A percentile compares a stretch with the other conserved stretches of the same genome.
Evolutionary conservation across 176 grass and related monocot species (phyloP).

Genomic region (Aegilops longissima): DNA sequence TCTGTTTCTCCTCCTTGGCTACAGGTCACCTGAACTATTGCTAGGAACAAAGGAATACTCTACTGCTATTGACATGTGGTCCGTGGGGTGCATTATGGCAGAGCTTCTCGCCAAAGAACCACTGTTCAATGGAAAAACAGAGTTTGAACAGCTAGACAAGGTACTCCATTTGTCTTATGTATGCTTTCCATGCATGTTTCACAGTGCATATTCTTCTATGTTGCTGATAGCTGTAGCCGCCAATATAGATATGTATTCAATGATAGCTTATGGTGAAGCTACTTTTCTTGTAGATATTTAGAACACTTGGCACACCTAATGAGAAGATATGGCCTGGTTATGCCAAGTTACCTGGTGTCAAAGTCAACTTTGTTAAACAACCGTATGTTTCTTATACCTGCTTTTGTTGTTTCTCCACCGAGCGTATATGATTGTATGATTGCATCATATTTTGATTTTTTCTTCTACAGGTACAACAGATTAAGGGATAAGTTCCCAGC

Average conservation of each 20-base stretch:
- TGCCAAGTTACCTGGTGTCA: slow-evolving; percentile 82
- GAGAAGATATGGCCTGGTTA: slow-evolving; percentile 97
- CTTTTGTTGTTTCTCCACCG: slow-evolving; percentile 5
- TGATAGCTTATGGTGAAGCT: slow-evolving; percentile 35
- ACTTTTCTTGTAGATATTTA: slow-evolving; percentile 83
- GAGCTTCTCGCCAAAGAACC: slow-evolving; percentile 98
- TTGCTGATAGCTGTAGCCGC: neutral
- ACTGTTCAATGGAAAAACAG: slow-evolving; percentile 85
- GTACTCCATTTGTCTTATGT: slow-evolving; percentile 33
- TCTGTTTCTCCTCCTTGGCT: slow-evolving; percentile 31
- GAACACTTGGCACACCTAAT: slow-evolving; percentile 88
- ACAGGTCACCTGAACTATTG: slow-evolving; percentile 90
- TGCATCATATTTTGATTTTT: neutral
- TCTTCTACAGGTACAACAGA: slow-evolving; percentile 67
- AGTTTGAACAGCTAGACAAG: slow-evolving; percentile 96
- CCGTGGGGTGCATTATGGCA: slow-evolving; percentile 97
- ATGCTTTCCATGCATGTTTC: neutral
- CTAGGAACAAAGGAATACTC: slow-evolving; percentile 96
- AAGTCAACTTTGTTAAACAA: slow-evolving; percentile 92
- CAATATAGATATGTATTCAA: slow-evolving; percentile 4
- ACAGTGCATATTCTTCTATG: neutral
- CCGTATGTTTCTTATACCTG: slow-evolving; percentile 52
- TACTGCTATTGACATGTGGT: slow-evolving; percentile 99
- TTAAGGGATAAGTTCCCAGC: slow-evolving; percentile 89
- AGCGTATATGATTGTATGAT: slow-evolving; percentile 4